These are phyloP conservation scores for Dioscorea dumetorum DNA, from an alignment of 106 monocot species.

Conservation along the genomic window DNA sequence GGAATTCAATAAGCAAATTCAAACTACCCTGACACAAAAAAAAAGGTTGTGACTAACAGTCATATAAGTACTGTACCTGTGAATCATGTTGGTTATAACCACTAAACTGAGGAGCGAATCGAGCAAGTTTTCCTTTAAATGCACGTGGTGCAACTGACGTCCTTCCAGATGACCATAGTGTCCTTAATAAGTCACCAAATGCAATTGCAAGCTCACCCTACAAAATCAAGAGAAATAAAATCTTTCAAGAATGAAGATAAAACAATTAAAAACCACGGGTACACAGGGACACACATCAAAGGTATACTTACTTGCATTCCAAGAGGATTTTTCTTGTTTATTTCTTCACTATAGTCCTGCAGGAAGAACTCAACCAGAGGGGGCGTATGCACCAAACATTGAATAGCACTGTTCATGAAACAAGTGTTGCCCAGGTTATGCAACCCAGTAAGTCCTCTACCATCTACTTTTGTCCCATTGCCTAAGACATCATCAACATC, in stretches of 20 bases:
- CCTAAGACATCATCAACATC: slow-evolving; percentile 29
- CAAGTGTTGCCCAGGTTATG: slow-evolving; percentile 96
- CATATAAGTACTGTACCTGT: slow-evolving; percentile 40
- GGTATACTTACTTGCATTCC: slow-evolving; percentile 74
- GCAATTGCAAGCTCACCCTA: slow-evolving; percentile 94
- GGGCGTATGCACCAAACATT: slow-evolving; percentile 89
- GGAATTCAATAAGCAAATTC: no score
- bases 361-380: slow-evolving; percentile 77
- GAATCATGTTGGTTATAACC: slow-evolving; percentile 99
- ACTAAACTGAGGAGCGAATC: slow-evolving; percentile 97
- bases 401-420: slow-evolving; percentile 99
- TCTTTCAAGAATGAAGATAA: no score
- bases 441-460: slow-evolving; percentile 76
- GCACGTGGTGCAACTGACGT: slow-evolving; percentile 81
- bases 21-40: no score
- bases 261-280: no score
- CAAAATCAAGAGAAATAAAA: neutral
- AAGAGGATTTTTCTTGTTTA: slow-evolving; percentile 88
- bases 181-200: slow-evolving; percentile 91
- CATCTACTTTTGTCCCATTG: slow-evolving; percentile 39
- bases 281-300: neutral
- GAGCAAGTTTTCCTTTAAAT: slow-evolving; percentile 83
- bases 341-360: slow-evolving; percentile 64
- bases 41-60: no score
- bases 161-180: slow-evolving; percentile 83